A percentile compares a stretch with the other conserved stretches of the same genome.
These are phyloP conservation scores for Ceratopteris richardii DNA, from an alignment of 75 land plant genomes.

Conservation along the genomic window DNA sequence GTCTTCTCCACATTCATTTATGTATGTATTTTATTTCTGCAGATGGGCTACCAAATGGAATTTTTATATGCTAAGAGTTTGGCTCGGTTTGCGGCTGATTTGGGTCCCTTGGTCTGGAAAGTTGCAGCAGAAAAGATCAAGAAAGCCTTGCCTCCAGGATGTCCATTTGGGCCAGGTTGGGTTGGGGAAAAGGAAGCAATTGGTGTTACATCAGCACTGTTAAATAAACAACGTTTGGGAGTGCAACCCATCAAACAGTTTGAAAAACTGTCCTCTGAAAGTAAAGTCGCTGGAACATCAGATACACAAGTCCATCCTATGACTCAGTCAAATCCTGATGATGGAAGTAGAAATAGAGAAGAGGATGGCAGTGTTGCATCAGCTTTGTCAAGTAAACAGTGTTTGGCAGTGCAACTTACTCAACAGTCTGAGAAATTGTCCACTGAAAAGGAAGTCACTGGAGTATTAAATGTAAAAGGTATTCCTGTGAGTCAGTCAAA, in stretches of 20 bases:
- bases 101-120: slow-evolving; percentile 48
- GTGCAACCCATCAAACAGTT: neutral
- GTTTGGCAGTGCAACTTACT: no score
- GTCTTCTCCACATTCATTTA: no score
- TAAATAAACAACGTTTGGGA: neutral
- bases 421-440: no score
- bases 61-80: slow-evolving; percentile 50
- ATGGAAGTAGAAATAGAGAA: no score
- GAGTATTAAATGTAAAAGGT: no score
- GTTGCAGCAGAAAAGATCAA: slow-evolving; percentile 38
- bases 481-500: no score
- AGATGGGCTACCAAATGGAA: slow-evolving; percentile 47
- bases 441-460: no score
- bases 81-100: slow-evolving; percentile 35
- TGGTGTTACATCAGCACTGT: neutral
- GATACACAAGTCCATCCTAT: no score
- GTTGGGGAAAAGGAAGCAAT: slow-evolving; percentile 37
- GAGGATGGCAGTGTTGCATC: no score
- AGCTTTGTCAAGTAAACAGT: no score
- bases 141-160: slow-evolving; percentile 37
- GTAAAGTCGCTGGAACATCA: no score
- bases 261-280: neutral
- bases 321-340: no score
- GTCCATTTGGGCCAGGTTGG: slow-evolving; percentile 64
- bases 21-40: neutral